Conservation (phyloP, 2,329 filamentous ascomycete species). For the Furcasterigmium furcatum region DNA sequence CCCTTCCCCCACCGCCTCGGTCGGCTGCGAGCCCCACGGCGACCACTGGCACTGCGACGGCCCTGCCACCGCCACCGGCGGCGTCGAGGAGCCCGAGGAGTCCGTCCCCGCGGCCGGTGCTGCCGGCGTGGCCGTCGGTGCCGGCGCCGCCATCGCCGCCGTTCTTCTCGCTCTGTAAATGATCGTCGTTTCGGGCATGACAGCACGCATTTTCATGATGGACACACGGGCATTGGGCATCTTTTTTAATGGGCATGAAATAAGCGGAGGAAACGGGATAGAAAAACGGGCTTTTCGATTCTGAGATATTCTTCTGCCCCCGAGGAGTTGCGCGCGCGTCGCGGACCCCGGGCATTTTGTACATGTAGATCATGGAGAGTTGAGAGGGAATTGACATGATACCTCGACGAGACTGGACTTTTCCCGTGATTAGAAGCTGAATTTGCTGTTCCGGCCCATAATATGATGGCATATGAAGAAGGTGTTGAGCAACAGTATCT, state of each 20-base stretch:
- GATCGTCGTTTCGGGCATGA: not conserved
- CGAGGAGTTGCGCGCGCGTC: no score
- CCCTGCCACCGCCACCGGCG: constrained; percentile 1
- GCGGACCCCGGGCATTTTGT: not conserved
- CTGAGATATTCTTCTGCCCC: not conserved
- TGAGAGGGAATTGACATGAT: not conserved
- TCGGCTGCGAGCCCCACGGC: constrained; percentile 27
- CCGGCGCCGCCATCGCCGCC: constrained; percentile 8
- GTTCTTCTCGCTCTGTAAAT: constrained; percentile 10
- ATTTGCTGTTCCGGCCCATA: no score
- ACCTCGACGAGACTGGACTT: not conserved
- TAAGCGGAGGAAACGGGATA: not conserved
- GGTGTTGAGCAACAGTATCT: no score
- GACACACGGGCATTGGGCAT: not conserved
- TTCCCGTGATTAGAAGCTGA: no score
- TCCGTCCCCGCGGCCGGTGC: constrained; percentile 6
- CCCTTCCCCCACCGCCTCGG: constrained; percentile 27
- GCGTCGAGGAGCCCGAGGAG: constrained; percentile 42
- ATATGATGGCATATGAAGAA: no score
- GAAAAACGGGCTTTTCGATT: not conserved
- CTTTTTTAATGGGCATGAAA: not conserved
- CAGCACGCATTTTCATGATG: no score
- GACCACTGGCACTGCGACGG: constrained; percentile 32
- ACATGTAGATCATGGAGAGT: not conserved
- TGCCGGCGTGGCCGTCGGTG: constrained; percentile 3